Conservation (phyloP, 2,329 filamentous ascomycete species). For the Epicoccum sorghinum region DNA sequence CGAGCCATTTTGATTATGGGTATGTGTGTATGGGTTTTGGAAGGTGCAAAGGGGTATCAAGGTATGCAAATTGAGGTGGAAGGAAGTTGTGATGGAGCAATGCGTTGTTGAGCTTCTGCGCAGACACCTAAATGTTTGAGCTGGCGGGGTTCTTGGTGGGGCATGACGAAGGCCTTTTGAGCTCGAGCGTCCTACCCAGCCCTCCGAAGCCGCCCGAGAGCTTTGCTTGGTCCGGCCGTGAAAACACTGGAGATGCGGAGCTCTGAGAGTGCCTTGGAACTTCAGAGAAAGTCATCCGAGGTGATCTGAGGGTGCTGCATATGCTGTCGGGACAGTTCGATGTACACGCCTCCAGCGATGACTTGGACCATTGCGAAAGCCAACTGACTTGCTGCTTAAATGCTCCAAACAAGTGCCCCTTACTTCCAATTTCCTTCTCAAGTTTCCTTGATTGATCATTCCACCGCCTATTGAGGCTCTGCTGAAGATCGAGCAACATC, state of each 20-base stretch:
- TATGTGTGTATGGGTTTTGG: slow-evolving; percentile 4
- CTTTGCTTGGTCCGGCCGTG: slow-evolving; percentile 31
- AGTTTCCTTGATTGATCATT: no score
- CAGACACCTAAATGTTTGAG: slow-evolving; percentile 27
- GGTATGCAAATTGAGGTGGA: slow-evolving; percentile 8
- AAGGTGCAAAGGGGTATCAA: slow-evolving; percentile 13
- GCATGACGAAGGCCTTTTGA: slow-evolving; percentile 26
- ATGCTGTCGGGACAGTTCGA: not conserved
- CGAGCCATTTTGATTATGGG: slow-evolving; percentile 75
- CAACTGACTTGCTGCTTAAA: no score
- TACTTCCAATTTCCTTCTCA: no score
- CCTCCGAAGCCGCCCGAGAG: slow-evolving; percentile 15
- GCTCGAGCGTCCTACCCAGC: slow-evolving; percentile 21
- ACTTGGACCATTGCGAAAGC: no score
- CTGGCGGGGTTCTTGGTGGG: slow-evolving; percentile 33
- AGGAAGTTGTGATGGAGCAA: slow-evolving; percentile 26
- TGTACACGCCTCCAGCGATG: not conserved
- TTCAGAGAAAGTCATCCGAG: slow-evolving; percentile 15
- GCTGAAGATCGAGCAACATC: slow-evolving; percentile 5
- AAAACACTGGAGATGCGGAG: slow-evolving; percentile 35
- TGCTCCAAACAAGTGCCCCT: no score
- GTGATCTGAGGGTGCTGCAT: not conserved
- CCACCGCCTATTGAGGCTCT: slow-evolving; percentile 5
- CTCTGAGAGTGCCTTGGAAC: slow-evolving; percentile 15
- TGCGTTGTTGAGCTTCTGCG: slow-evolving; percentile 39